Evolutionary conservation across 495 filamentous ascomycete species (phyloP).

Genomic region (Lasiosphaeria hispida): DNA sequence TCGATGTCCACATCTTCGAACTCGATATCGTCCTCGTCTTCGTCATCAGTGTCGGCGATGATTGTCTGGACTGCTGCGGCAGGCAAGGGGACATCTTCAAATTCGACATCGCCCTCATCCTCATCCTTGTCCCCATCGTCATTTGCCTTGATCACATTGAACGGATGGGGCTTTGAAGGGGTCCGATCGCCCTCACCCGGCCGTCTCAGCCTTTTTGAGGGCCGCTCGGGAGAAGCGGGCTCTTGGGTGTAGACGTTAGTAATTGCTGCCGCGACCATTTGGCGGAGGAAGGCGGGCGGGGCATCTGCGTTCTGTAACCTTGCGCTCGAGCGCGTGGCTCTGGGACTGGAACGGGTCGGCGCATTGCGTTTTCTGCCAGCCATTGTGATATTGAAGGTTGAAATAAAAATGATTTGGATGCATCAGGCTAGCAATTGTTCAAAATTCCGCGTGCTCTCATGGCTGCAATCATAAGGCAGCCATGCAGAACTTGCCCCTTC

Average conservation of each 20-base stretch:
- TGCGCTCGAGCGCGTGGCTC: constrained; percentile 15
- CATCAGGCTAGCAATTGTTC: too few relatives aligned
- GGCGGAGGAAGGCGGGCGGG: neutral
- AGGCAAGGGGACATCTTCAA: constrained; percentile 1
- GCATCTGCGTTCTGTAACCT: constrained; percentile 5
- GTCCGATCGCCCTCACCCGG: neutral
- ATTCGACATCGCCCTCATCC: neutral
- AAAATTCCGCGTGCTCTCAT: too few relatives aligned
- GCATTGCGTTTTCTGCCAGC: constrained; percentile 27
- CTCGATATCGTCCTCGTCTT: constrained; percentile 32
- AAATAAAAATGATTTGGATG: too few relatives aligned
- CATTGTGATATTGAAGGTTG: constrained; percentile 12
- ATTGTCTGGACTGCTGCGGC: constrained; percentile 7
- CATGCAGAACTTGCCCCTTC: neutral
- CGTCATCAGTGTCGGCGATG: constrained; percentile 23
- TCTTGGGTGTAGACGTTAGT: constrained; percentile 16
- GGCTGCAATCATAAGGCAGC: neutral
- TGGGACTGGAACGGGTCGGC: constrained; percentile 7
- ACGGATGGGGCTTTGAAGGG: constrained; percentile 3
- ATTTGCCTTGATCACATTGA: neutral
- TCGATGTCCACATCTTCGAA: constrained; percentile 43
- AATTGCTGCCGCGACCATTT: constrained; percentile 1
- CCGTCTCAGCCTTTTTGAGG: constrained; percentile 2
- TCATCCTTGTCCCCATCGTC: constrained; percentile 1
- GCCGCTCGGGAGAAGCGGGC: neutral